Evolutionary conservation across 345 rosid genomes (phyloP).

Genomic region (Cardamine chenopodiifolia): DNA sequence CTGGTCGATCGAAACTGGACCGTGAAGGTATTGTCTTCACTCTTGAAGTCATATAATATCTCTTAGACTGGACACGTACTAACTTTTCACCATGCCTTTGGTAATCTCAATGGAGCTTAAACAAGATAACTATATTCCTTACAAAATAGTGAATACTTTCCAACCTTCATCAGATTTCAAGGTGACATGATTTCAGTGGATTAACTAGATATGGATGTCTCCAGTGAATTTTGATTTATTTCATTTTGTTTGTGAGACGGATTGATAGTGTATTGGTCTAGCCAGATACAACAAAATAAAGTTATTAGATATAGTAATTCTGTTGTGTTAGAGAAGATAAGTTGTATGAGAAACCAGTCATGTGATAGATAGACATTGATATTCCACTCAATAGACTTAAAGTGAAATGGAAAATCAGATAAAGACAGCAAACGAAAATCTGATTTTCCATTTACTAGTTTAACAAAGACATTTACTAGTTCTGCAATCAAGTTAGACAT

Average conservation of each 20-base stretch:
- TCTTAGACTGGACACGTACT: background rate
- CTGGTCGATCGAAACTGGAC: constrained; percentile 92
- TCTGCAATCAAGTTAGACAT: background rate
- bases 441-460: background rate
- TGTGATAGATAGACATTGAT: constrained; percentile 20
- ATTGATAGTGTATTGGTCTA: background rate
- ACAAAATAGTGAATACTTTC: background rate
- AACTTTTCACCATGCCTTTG: background rate
- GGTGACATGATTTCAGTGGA: constrained; percentile 5
- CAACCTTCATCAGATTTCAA: background rate
- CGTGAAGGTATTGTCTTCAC: constrained; percentile 67
- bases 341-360: constrained; percentile 6
- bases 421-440: background rate
- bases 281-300: constrained; percentile 3
- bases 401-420: constrained; percentile 6
- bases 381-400: background rate
- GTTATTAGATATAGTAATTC: background rate
- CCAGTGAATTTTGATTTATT: background rate
- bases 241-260: constrained; percentile 15
- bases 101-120: constrained; percentile 15
- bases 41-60: constrained; percentile 3
- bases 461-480: too few relatives aligned
- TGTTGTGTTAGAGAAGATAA: constrained; percentile 5
- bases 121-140: constrained; percentile 1
- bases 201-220: constrained; percentile 1